phyloP scores from a whole-genome alignment of 805 yeast species.

The Candida cerambycidarum region DNA sequence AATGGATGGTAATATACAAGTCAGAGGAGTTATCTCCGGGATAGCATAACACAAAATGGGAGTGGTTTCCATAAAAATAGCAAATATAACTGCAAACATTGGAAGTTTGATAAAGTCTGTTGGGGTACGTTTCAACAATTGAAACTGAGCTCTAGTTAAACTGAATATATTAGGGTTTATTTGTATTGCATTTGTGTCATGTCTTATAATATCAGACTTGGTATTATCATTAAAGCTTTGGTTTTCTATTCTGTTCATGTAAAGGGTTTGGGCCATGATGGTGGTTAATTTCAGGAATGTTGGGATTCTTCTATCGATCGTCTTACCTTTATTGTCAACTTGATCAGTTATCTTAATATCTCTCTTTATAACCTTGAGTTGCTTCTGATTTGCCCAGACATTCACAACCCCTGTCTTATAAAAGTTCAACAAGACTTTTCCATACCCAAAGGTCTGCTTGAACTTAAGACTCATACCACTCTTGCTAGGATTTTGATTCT shows the following conservation, averaged over 20 bases:
- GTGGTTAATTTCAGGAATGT: slow-evolving; percentile 35
- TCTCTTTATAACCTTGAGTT: slow-evolving; percentile 13
- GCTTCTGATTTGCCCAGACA: slow-evolving; percentile 47
- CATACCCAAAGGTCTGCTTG: slow-evolving; percentile 45
- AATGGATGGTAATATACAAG: slow-evolving; percentile 53
- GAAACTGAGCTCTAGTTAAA: slow-evolving; percentile 51
- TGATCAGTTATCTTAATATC: slow-evolving; percentile 27
- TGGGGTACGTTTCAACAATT: slow-evolving; percentile 49
- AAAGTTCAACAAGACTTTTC: slow-evolving; percentile 47
- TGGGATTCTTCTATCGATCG: slow-evolving; percentile 28
- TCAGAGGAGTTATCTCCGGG: slow-evolving; percentile 59
- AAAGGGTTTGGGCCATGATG: slow-evolving; percentile 35
- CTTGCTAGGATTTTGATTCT: slow-evolving; percentile 17
- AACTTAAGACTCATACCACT: slow-evolving; percentile 19
- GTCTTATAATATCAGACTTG: slow-evolving; percentile 8
- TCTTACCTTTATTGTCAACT: slow-evolving; percentile 23
- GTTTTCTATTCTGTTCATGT: slow-evolving; percentile 37
- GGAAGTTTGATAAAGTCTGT: slow-evolving; percentile 55
- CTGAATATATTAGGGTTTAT: slow-evolving; percentile 24
- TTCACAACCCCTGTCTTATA: slow-evolving; percentile 59
- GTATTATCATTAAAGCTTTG: slow-evolving; percentile 19
- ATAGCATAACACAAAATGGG: slow-evolving; percentile 52
- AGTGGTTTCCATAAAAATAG: slow-evolving; percentile 54
- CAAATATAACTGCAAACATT: slow-evolving; percentile 45
- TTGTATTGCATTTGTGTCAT: neutral